Evolutionary conservation across 768 basidiomycete genomes (phyloP).

Genomic region (Fistulinella prunicolor): DNA sequence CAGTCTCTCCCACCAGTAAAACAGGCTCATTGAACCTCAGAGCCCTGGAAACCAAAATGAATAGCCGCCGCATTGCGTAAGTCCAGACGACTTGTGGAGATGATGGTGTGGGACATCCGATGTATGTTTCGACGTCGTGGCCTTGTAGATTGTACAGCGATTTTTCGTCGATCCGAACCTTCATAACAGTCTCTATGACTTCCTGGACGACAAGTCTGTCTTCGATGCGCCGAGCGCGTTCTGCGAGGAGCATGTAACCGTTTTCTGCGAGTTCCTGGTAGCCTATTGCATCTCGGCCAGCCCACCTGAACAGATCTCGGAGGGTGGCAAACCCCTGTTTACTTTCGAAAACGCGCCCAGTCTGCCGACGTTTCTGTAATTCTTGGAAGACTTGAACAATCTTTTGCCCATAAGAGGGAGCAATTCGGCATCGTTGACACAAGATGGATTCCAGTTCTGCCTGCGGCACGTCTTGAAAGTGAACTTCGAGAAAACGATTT

Average conservation of each 20-base stretch:
- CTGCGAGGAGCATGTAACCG: conserved; percentile 96
- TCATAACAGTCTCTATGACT: conserved; percentile 87
- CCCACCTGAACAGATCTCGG: conserved; percentile 97
- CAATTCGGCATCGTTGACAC: conserved; percentile 88
- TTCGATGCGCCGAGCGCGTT: conserved; percentile 79
- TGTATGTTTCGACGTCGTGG: conserved; percentile 43
- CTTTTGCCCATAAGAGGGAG: conserved; percentile 87
- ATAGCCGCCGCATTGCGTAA: conserved; percentile 85
- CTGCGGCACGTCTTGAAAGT: conserved; percentile 96
- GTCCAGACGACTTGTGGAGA: conserved; percentile 80
- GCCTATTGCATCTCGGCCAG: conserved; percentile 80
- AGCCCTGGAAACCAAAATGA: conserved; percentile 80
- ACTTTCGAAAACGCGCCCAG: conserved; percentile 92
- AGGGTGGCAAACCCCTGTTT: conserved; percentile 96
- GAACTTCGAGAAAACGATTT: conserved; percentile 95
- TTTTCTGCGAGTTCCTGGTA: conserved; percentile 94
- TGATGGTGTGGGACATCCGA: conserved; percentile 53
- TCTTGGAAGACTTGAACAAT: conserved; percentile 93
- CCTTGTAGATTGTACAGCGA: conserved; percentile 61
- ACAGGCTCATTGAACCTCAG: conserved; percentile 91
- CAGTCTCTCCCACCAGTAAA: conserved; percentile 94
- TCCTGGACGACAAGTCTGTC: conserved; percentile 90
- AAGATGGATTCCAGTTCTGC: conserved; percentile 90
- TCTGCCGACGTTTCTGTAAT: conserved; percentile 87
- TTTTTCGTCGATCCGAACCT: conserved; percentile 74